Conservation (phyloP, 2,329 filamentous ascomycete species). For the Arachnomyces sp. region DNA sequence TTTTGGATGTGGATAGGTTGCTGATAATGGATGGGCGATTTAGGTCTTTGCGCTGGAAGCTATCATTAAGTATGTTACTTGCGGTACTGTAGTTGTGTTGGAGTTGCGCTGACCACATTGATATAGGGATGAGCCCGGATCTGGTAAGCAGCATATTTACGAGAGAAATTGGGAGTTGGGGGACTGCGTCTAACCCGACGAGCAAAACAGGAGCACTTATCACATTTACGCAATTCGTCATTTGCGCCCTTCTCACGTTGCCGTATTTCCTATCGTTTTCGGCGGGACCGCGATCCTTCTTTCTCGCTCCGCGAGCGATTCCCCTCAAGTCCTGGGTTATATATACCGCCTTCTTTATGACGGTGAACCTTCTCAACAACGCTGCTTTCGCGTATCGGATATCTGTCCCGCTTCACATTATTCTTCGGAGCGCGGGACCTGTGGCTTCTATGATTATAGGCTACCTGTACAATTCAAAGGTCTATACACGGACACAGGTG, state of each 20-base stretch:
- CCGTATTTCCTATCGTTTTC: constrained; percentile 63
- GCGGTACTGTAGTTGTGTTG: neutral
- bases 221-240: constrained; percentile 81
- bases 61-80: constrained; percentile 70
- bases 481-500: constrained; percentile 71
- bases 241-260: constrained; percentile 71
- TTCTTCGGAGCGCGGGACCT: constrained; percentile 86
- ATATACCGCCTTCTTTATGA: constrained; percentile 85
- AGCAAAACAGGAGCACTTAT: constrained; percentile 51
- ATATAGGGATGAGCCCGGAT: constrained; percentile 67
- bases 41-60: constrained; percentile 93
- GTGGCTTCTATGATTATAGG: constrained; percentile 94
- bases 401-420: constrained; percentile 93
- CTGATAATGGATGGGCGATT: constrained; percentile 19
- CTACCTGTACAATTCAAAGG: constrained; percentile 67
- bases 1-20: constrained; percentile 8
- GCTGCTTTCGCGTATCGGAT: constrained; percentile 97
- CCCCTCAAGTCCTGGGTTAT: constrained; percentile 77
- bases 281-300: constrained; percentile 55
- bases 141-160: constrained; percentile 48
- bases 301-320: constrained; percentile 67
- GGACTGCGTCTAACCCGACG: neutral
- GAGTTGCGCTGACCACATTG: constrained; percentile 14
- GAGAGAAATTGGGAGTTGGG: too few relatives aligned
- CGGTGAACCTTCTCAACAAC: constrained; percentile 93